phyloP scores from a whole-genome alignment of 2,329 filamentous ascomycete genomes.

The Lecanicillium sp. region DNA sequence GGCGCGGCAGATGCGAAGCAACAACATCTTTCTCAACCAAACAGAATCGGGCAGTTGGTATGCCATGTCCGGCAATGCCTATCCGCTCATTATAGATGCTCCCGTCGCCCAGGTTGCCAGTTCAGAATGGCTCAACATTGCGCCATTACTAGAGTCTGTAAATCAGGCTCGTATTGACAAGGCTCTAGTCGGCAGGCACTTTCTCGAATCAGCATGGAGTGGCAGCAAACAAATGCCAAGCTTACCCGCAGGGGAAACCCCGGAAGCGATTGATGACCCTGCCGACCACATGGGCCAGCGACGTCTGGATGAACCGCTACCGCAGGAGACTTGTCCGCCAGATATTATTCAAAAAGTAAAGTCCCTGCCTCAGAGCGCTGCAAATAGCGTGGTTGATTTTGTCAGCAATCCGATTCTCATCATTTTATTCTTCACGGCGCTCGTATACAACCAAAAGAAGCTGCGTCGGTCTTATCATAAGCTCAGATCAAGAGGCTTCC shows the following conservation, averaged over 20 bases:
- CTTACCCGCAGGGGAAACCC: slow-evolving; percentile 25
- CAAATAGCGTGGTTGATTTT: slow-evolving; percentile 44
- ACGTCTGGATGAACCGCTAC: slow-evolving; percentile 7
- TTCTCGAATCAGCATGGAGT: slow-evolving; percentile 36
- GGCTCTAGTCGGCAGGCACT: slow-evolving; percentile 64
- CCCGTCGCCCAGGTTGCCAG: slow-evolving; percentile 37
- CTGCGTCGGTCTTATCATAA: slow-evolving; percentile 30
- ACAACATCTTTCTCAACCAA: slow-evolving; percentile 76
- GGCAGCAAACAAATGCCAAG: slow-evolving; percentile 26
- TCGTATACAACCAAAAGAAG: slow-evolving; percentile 38
- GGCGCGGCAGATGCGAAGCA: slow-evolving; percentile 43
- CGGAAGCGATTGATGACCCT: slow-evolving; percentile 22
- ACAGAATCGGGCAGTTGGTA: slow-evolving; percentile 88
- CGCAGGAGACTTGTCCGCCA: slow-evolving; percentile 24
- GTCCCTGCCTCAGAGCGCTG: slow-evolving; percentile 40
- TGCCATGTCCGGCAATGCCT: slow-evolving; percentile 77
- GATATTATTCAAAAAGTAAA: slow-evolving; percentile 42
- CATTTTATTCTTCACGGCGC: slow-evolving; percentile 31
- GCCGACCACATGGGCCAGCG: not conserved
- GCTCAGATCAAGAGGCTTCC: slow-evolving; percentile 19
- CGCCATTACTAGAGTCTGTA: slow-evolving; percentile 28
- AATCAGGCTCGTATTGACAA: slow-evolving; percentile 43
- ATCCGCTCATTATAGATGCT: slow-evolving; percentile 74
- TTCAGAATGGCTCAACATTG: slow-evolving; percentile 38
- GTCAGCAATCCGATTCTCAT: slow-evolving; percentile 46